Evolutionary conservation across 768 basidiomycete species (phyloP).

Genomic region (Chalciporus piperatus): DNA sequence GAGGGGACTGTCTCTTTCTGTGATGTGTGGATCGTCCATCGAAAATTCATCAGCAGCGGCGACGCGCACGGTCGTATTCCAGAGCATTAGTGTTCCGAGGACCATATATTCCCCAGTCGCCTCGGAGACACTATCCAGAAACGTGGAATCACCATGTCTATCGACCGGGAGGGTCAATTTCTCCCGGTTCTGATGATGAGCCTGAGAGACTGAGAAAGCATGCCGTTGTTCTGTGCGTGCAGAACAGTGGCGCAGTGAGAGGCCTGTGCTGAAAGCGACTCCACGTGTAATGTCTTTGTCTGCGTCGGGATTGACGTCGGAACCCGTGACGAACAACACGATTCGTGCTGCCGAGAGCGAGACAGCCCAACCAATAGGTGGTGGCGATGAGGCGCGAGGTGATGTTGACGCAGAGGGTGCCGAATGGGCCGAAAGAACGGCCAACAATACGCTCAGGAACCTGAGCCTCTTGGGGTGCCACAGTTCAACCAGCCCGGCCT

Average conservation of each 20-base stretch:
- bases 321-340: slow-evolving; percentile 69
- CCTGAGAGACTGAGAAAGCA: slow-evolving; percentile 18
- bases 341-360: slow-evolving; percentile 60
- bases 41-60: slow-evolving; percentile 66
- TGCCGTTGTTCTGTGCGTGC: slow-evolving; percentile 27
- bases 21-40: slow-evolving; percentile 61
- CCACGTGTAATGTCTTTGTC: slow-evolving; percentile 67
- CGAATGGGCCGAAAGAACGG: slow-evolving; percentile 30
- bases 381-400: slow-evolving; percentile 28
- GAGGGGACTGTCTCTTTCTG: slow-evolving; percentile 49
- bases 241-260: slow-evolving; percentile 56
- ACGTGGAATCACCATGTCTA: slow-evolving; percentile 36
- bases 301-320: slow-evolving; percentile 76
- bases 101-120: slow-evolving; percentile 37
- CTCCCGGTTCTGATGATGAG: slow-evolving; percentile 45
- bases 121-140: slow-evolving; percentile 37
- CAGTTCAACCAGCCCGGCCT: slow-evolving; percentile 61
- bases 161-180: slow-evolving; percentile 56
- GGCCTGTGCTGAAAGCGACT: slow-evolving; percentile 53
- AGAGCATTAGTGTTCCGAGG: slow-evolving; percentile 43
- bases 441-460: slow-evolving; percentile 50
- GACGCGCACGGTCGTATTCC: slow-evolving; percentile 53
- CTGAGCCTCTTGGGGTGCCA: slow-evolving; percentile 62
- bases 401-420: slow-evolving; percentile 10
- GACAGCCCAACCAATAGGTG: slow-evolving; percentile 55